Conservation (phyloP, 169 alveolate species). For the Plasmodium gaboni region DNA sequence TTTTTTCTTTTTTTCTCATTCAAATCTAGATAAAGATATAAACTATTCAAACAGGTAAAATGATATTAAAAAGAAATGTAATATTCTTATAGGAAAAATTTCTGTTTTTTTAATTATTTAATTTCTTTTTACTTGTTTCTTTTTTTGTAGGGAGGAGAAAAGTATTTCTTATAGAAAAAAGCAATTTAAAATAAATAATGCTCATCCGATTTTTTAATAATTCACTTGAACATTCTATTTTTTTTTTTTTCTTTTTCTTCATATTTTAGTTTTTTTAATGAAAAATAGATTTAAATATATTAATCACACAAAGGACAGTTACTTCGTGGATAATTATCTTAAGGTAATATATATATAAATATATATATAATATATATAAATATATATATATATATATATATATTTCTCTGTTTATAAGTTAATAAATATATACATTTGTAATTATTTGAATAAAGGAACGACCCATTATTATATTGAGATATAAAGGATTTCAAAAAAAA, state of each 20-base stretch:
- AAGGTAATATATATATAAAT: constrained; percentile 15
- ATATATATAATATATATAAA: background rate
- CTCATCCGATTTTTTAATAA: background rate
- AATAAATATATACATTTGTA: background rate
- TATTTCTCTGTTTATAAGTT: background rate
- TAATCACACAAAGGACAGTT: constrained; percentile 28
- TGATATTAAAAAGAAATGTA: too few relatives aligned
- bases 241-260: background rate
- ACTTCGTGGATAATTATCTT: constrained; percentile 44
- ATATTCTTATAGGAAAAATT: too few relatives aligned
- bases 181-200: background rate
- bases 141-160: constrained; percentile 14
- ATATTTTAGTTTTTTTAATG: constrained; percentile 48
- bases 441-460: constrained; percentile 17
- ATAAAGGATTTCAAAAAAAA: constrained; percentile 63
- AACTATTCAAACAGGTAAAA: too few relatives aligned
- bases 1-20: too few relatives aligned
- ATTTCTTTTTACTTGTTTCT: background rate
- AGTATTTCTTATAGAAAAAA: constrained; percentile 8
- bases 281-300: constrained; percentile 56
- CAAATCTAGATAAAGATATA: too few relatives aligned
- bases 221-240: background rate
- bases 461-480: constrained; percentile 41
- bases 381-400: background rate
- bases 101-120: too few relatives aligned